A percentile compares a stretch with the other conserved stretches of the same genome.
Conservation (phyloP, 2,329 filamentous ascomycete genomes). For the Pseudodiploospora longispora region DNA sequence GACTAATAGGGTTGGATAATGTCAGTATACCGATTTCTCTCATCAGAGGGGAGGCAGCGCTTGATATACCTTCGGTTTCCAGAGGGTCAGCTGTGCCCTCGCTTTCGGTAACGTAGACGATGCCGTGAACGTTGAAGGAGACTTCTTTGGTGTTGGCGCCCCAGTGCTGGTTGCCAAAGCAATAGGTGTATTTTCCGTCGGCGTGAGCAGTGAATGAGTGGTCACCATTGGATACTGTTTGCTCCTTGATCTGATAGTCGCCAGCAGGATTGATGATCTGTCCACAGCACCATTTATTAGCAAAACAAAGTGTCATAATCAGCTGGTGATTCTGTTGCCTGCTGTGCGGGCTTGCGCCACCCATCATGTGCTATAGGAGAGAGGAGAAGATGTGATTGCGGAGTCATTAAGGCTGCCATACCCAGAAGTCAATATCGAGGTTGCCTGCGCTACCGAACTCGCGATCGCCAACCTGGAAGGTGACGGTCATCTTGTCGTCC, state of each 20-base stretch:
- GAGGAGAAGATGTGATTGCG: background rate
- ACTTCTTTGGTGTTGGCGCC: constrained; percentile 94
- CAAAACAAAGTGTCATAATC: background rate
- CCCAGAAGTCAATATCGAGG: constrained; percentile 96
- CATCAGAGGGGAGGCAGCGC: background rate
- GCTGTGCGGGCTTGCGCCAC: background rate
- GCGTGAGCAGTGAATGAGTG: constrained; percentile 79
- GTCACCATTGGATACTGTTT: constrained; percentile 79
- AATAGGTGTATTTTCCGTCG: constrained; percentile 91
- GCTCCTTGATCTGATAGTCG: constrained; percentile 71
- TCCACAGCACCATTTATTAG: constrained; percentile 1
- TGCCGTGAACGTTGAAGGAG: constrained; percentile 97
- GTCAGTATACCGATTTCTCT: background rate
- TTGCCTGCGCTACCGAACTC: constrained; percentile 94
- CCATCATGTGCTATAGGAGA: background rate
- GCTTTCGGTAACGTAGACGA: constrained; percentile 89
- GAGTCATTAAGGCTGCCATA: constrained; percentile 36
- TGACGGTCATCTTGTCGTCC: constrained; percentile 97
- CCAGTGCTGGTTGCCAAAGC: constrained; percentile 99
- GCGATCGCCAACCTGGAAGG: constrained; percentile 93
- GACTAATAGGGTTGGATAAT: constrained; percentile 43
- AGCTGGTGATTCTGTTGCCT: constrained; percentile 2
- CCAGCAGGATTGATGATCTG: constrained; percentile 72
- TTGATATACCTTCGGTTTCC: constrained; percentile 69
- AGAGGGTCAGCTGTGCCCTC: constrained; percentile 81